Evolutionary conservation across 352 stramenopile genomes (phyloP).

Genomic region (Globisporangium lucens): DNA sequence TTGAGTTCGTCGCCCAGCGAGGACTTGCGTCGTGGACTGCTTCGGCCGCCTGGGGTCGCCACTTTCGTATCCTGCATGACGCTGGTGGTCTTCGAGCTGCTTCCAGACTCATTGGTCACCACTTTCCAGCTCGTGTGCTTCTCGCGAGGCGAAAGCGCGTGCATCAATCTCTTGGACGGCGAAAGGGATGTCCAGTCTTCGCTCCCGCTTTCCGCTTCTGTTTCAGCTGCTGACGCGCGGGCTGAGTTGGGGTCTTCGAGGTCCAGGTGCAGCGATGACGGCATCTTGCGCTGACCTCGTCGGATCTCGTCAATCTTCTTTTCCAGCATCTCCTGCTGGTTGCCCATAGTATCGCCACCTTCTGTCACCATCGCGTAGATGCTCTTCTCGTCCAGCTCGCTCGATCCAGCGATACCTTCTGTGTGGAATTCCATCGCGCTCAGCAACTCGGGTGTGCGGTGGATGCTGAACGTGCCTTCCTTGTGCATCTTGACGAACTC

Average conservation of each 20-base stretch:
- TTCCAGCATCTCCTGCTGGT: slow-evolving; percentile 39
- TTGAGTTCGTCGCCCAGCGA: slow-evolving; percentile 67
- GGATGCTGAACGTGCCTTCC: slow-evolving; percentile 72
- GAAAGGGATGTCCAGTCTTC: slow-evolving; percentile 55
- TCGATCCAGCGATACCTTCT: slow-evolving; percentile 49
- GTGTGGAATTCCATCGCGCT: slow-evolving; percentile 68
- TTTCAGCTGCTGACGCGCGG: slow-evolving; percentile 7
- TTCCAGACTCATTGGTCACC: slow-evolving; percentile 18
- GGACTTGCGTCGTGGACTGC: slow-evolving; percentile 43
- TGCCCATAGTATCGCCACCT: slow-evolving; percentile 20
- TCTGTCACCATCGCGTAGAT: slow-evolving; percentile 26
- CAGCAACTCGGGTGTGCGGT: slow-evolving; percentile 65
- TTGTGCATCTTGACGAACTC: slow-evolving; percentile 78
- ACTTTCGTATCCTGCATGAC: background rate
- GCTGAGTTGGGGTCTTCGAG: slow-evolving; percentile 26
- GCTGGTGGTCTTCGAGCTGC: background rate
- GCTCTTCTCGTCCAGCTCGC: slow-evolving; percentile 37
- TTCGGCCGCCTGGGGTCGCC: slow-evolving; percentile 2
- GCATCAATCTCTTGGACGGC: slow-evolving; percentile 39
- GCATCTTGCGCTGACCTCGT: slow-evolving; percentile 49
- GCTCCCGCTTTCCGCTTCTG: slow-evolving; percentile 19
- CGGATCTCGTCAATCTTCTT: slow-evolving; percentile 65
- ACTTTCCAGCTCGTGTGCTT: slow-evolving; percentile 67
- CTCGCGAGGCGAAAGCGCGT: slow-evolving; percentile 48
- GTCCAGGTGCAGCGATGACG: slow-evolving; percentile 36